These are phyloP conservation scores for Globisporangium radiosum DNA, from an alignment of 352 stramenopile genomes.

Conservation along the genomic window DNA sequence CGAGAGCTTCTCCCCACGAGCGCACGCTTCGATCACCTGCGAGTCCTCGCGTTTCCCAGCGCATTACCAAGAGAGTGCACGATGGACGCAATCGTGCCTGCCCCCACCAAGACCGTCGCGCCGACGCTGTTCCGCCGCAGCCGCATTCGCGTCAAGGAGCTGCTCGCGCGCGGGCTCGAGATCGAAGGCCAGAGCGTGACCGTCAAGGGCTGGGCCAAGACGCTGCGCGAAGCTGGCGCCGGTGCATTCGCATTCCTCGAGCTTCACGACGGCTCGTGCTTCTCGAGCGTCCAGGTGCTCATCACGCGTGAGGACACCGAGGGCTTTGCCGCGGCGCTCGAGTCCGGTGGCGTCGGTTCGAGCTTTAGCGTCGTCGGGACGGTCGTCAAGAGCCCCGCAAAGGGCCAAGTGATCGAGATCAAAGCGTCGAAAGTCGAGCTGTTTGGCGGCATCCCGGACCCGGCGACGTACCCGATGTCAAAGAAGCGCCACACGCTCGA, in stretches of 20 bases:
- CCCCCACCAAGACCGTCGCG: constrained; percentile 31
- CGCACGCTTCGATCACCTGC: no score
- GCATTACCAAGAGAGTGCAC: neutral
- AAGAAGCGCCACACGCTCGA: constrained; percentile 94
- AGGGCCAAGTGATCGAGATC: constrained; percentile 91
- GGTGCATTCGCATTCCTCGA: constrained; percentile 92
- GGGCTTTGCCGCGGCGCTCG: constrained; percentile 72
- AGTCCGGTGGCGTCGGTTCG: constrained; percentile 80
- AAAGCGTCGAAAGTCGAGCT: constrained; percentile 84
- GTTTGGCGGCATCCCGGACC: constrained; percentile 81
- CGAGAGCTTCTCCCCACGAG: constrained; percentile 1
- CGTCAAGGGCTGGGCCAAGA: constrained; percentile 94
- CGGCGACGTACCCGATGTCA: constrained; percentile 87
- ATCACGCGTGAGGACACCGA: constrained; percentile 70
- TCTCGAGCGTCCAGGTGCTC: constrained; percentile 85
- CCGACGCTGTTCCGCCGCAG: constrained; percentile 74
- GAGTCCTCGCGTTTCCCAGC: neutral
- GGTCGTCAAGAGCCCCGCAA: constrained; percentile 84
- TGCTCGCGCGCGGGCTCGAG: constrained; percentile 47
- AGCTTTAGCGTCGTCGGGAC: constrained; percentile 77
- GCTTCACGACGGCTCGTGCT: constrained; percentile 92
- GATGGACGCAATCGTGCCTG: constrained; percentile 48
- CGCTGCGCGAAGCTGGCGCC: constrained; percentile 83
- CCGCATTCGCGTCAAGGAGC: constrained; percentile 81
- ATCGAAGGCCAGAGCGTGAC: constrained; percentile 83